Evolutionary conservation across 306 rosid species (phyloP), one percentile per base, ranked within the genome.

Genomic region (Prunus fruticosa): DNA sequence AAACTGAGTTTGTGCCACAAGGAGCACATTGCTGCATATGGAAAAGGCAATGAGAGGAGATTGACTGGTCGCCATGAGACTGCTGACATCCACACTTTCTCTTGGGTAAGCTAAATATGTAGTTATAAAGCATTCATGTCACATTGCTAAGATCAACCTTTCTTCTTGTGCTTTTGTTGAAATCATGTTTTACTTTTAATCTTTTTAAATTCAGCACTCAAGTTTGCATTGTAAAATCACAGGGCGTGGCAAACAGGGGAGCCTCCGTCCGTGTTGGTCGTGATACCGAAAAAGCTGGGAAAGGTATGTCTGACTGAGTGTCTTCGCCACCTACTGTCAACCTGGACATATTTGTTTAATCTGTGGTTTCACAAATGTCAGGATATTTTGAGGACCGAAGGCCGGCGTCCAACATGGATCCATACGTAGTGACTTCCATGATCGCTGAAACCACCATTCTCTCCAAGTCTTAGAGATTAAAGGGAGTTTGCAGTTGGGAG

Each of bases 331-430:
- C 20, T 52, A 52, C 57, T 25, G 58, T 3, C 12, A 38, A 61
- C 10, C 5, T 64, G 34, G 46, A 64, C 46, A 28, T 2, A 28
- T 74, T 3, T 47, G 13, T 62, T 25, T 12, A 14, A 8, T 43
- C 10, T 46, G 3, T 14, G 30, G 13, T 52, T 18, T 3, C 4
- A 11, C 2, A 27, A 63, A 46, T 71, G 19, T 32, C 79, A 87
- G 90, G 90, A 28, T 87, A 87, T 79, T 87, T 87, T 25, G 90
- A 87, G 72, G 90, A 87, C 69, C 52, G 90, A 62, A 81, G 90
- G 82, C 90, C 90, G 10, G 86, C 88, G n/a, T 84, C 90, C n/a
- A 87, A 84, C 74, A 86, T 86, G 89, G 89, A 86, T 77, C 89
- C 89, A 1, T 86, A 86, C 30, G 25, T 80, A 1, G 90, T 87